Evolutionary conservation across 345 rosid genomes (phyloP).

Genomic region (Syzygium oleosum): DNA sequence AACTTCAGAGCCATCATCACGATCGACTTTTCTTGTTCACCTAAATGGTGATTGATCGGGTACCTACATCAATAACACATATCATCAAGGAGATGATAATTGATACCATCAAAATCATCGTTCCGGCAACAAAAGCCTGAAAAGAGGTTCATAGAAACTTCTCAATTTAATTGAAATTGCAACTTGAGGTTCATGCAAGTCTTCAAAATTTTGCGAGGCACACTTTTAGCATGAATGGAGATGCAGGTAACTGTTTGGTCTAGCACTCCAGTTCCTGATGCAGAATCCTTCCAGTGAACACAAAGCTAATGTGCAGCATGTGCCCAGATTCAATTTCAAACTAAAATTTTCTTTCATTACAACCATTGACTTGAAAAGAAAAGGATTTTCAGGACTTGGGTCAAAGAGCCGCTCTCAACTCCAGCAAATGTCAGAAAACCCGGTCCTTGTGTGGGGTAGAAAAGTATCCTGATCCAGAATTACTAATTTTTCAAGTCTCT

Average conservation of each 20-base stretch:
- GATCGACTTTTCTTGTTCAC: constrained; percentile 33
- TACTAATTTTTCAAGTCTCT: background rate
- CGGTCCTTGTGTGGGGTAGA: background rate
- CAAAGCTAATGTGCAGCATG: background rate
- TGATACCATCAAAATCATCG: background rate
- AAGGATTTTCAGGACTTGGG: background rate
- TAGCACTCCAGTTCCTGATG: background rate
- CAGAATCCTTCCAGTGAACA: background rate
- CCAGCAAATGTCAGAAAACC: background rate
- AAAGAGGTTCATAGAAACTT: background rate
- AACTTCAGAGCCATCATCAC: constrained; percentile 54
- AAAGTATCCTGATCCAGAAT: background rate
- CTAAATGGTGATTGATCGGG: constrained; percentile 41
- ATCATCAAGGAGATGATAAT: background rate
- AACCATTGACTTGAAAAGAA: background rate
- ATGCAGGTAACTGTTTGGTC: background rate
- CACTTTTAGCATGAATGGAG: background rate
- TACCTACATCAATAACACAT: constrained; percentile 27
- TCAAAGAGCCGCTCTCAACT: background rate
- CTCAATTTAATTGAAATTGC: background rate
- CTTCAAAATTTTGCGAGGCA: background rate
- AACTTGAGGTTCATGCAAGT: background rate
- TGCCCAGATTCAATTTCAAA: background rate
- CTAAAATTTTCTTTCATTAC: too few relatives aligned
- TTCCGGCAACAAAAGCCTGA: background rate